phyloP scores from a whole-genome alignment of 345 rosid genomes.

The Salix arbutifolia region DNA sequence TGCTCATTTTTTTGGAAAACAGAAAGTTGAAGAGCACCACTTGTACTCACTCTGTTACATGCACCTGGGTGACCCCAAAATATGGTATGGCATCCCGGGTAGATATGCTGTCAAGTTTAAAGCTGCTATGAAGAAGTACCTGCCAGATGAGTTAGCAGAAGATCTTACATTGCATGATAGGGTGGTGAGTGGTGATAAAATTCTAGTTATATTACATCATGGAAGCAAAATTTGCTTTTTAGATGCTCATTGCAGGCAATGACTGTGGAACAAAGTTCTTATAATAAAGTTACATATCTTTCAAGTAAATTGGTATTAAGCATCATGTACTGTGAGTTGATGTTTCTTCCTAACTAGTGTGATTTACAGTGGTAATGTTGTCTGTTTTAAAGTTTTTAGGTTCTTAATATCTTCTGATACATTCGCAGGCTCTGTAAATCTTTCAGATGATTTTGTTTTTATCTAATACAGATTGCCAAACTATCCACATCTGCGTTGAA shows the following conservation, averaged over 20 bases:
- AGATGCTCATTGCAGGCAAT: neutral
- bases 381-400: neutral
- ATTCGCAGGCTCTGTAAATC: neutral
- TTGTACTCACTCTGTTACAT: conserved; percentile 52
- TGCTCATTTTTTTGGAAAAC: conserved; percentile 29
- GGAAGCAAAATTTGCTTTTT: neutral
- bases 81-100: conserved; percentile 59
- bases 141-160: conserved; percentile 23
- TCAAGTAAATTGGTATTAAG: no score
- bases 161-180: conserved; percentile 27
- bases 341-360: neutral
- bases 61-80: conserved; percentile 67
- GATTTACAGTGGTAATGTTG: neutral
- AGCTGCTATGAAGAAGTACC: conserved; percentile 32
- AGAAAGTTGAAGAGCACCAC: conserved; percentile 66
- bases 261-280: neutral
- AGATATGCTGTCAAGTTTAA: conserved; percentile 39
- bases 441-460: neutral
- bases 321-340: neutral
- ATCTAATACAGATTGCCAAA: conserved; percentile 37
- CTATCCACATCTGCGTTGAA: conserved; percentile 40
- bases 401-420: neutral
- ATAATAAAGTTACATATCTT: neutral
- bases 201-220: conserved; percentile 5
- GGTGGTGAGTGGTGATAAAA: conserved; percentile 39